Evolutionary conservation across 441 rosid species (phyloP).

Genomic region (Erodium moschatum): DNA sequence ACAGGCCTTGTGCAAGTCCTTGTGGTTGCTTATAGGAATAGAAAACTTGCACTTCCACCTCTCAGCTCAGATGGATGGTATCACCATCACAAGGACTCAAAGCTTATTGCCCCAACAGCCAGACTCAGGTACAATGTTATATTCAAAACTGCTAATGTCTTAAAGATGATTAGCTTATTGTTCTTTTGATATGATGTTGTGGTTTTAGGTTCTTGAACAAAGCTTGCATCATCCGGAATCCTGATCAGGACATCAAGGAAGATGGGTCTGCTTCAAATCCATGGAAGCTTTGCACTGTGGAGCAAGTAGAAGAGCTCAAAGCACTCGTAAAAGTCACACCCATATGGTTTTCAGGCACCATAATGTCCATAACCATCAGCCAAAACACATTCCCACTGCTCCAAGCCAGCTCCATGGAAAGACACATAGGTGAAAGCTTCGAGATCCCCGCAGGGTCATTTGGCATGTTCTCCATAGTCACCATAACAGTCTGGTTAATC

Average conservation of each 20-base stretch:
- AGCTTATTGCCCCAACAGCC: constrained; percentile 36
- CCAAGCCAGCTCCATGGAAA: constrained; percentile 72
- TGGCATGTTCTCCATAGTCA: constrained; percentile 43
- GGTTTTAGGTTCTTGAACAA: constrained; percentile 61
- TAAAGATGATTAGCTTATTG: background rate
- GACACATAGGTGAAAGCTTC: constrained; percentile 50
- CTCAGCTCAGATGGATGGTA: constrained; percentile 32
- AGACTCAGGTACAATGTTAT: constrained; percentile 41
- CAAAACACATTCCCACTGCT: constrained; percentile 59
- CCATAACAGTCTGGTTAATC: constrained; percentile 51
- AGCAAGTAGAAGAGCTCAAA: constrained; percentile 82
- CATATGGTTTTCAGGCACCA: constrained; percentile 76
- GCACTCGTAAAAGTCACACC: constrained; percentile 69
- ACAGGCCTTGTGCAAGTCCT: constrained; percentile 63
- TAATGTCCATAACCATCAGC: constrained; percentile 56
- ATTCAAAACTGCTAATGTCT: background rate
- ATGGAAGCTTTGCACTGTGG: constrained; percentile 75
- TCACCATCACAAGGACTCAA: constrained; percentile 39
- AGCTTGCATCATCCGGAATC: constrained; percentile 64
- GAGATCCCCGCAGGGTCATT: constrained; percentile 78
- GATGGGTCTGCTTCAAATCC: constrained; percentile 53
- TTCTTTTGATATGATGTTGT: background rate
- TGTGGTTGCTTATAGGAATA: constrained; percentile 55
- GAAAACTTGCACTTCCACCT: constrained; percentile 43
- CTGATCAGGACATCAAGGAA: constrained; percentile 42